These are phyloP conservation scores for Gleditsia sinensis DNA, from an alignment of 306 rosid species.

Conservation along the genomic window DNA sequence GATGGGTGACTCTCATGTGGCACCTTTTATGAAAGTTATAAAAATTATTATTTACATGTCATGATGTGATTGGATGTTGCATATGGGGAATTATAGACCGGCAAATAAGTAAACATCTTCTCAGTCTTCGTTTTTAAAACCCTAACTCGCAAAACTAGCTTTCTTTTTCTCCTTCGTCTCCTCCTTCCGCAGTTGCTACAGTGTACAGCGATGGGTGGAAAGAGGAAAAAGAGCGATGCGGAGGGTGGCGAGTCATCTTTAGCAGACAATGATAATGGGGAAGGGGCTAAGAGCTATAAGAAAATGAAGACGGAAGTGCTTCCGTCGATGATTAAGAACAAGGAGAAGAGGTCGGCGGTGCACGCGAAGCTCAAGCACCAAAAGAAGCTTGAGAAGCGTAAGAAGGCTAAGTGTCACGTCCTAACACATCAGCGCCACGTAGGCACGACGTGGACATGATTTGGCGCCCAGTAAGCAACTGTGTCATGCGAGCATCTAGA, in stretches of 20 bases:
- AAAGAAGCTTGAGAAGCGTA: constrained; percentile 87
- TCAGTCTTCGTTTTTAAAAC: too few species aligned
- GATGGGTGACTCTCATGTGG: too few species aligned
- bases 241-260: constrained; percentile 24
- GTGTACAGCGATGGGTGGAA: constrained; percentile 50
- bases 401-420: constrained; percentile 62
- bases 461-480: too few species aligned
- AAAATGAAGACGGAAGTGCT: constrained; percentile 45
- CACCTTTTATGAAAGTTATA: too few species aligned
- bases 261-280: neutral
- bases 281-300: constrained; percentile 5
- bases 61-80: too few species aligned
- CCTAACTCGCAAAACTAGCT: neutral
- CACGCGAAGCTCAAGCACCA: constrained; percentile 74
- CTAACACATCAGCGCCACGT: too few species aligned
- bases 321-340: constrained; percentile 95
- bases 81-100: too few species aligned
- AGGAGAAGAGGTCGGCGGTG: constrained; percentile 79
- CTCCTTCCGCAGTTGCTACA: neutral
- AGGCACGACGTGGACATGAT: too few species aligned
- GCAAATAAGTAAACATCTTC: too few species aligned
- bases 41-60: too few species aligned
- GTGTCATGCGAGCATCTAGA: too few species aligned
- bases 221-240: constrained; percentile 50
- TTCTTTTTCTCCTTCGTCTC: neutral